Evolutionary conservation across 202 grass and related monocot species (phyloP).

Genomic region (Zizania palustris): DNA sequence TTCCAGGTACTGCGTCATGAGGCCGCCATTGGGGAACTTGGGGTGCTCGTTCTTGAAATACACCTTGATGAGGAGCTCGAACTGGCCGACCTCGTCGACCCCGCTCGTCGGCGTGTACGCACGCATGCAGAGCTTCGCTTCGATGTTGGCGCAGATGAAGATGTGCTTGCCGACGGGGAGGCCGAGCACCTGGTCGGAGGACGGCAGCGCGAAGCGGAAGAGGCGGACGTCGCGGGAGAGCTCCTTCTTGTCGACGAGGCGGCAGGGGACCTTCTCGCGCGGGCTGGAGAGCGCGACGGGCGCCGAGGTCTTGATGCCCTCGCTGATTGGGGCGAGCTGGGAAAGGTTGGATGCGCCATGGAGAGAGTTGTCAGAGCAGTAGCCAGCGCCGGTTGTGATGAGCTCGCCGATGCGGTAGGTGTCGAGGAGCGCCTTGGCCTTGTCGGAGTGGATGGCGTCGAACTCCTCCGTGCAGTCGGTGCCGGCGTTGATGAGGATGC

Average conservation of each 20-base stretch:
- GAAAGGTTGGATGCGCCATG: constrained; percentile 53
- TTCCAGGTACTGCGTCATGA: constrained; percentile 81
- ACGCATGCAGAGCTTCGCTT: constrained; percentile 78
- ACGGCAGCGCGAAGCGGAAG: constrained; percentile 75
- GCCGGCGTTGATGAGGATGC: constrained; percentile 93
- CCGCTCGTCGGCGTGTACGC: constrained; percentile 79
- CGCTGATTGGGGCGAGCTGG: constrained; percentile 66
- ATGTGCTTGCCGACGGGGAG: constrained; percentile 81
- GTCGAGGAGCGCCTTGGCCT: constrained; percentile 78
- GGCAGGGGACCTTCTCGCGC: constrained; percentile 68
- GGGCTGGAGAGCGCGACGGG: constrained; percentile 65
- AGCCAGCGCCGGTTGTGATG: constrained; percentile 66
- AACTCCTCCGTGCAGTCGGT: constrained; percentile 93
- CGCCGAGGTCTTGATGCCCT: constrained; percentile 29
- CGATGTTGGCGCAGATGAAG: constrained; percentile 64
- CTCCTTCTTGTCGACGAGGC: constrained; percentile 62
- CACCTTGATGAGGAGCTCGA: constrained; percentile 87
- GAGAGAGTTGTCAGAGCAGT: constrained; percentile 72
- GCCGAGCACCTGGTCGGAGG: constrained; percentile 61
- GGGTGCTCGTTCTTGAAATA: constrained; percentile 82
- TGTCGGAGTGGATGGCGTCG: constrained; percentile 90
- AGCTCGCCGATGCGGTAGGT: constrained; percentile 82
- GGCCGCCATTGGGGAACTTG: constrained; percentile 70
- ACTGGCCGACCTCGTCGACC: constrained; percentile 70
- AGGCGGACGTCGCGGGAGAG: constrained; percentile 77